Conservation (phyloP, 2,329 filamentous ascomycete species). For the Cladobotryum protrusum region DNA sequence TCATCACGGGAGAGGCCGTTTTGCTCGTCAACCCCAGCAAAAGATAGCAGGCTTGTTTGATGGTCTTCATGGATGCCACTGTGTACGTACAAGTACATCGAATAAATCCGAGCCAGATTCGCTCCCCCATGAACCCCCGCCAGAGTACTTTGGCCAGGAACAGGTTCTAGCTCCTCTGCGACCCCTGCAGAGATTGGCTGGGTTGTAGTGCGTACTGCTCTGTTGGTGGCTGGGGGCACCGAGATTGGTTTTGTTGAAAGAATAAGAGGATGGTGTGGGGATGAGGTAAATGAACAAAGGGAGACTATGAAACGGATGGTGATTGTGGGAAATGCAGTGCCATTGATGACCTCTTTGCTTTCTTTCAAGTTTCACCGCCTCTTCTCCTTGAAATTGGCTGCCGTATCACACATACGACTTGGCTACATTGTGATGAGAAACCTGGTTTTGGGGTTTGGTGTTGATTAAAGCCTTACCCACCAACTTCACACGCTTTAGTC, state of each 20-base stretch:
- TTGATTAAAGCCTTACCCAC: background rate
- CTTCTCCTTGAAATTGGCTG: constrained; percentile 1
- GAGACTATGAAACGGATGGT: background rate
- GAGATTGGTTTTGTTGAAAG: no score
- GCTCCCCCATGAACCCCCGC: no score
- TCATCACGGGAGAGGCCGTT: constrained; percentile 10
- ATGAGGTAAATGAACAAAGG: background rate
- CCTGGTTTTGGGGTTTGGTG: background rate
- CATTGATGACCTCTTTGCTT: background rate
- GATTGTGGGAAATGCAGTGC: background rate
- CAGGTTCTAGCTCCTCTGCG: no score
- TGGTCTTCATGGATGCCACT: no score
- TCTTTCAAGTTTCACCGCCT: constrained; percentile 7
- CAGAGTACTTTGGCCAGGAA: no score
- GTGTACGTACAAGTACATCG: background rate
- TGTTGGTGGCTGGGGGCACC: no score
- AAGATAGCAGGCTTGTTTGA: background rate
- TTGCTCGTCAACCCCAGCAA: constrained; percentile 4
- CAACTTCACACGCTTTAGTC: background rate
- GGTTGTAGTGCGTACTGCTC: no score
- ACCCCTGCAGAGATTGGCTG: no score
- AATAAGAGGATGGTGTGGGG: no score
- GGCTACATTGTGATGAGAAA: background rate
- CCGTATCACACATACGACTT: background rate
- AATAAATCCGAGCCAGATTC: background rate